Conservation (phyloP, 108 stramenopile genomes). For the Chaetoceros muelleri region DNA sequence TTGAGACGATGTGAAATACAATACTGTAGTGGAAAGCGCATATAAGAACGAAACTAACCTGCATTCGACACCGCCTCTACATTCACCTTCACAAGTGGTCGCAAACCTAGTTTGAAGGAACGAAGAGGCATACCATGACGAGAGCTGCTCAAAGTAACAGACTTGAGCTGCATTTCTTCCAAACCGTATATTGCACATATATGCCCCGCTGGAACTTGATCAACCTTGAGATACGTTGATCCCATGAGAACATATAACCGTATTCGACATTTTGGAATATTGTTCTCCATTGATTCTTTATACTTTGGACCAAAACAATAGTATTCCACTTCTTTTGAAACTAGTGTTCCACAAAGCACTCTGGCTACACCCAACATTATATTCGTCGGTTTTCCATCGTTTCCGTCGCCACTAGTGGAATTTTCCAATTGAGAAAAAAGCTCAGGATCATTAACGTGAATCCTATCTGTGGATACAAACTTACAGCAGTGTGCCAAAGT, state of each 20-base stretch:
- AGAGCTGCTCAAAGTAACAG: constrained; percentile 54
- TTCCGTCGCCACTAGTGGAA: not conserved
- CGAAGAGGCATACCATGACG: constrained; percentile 56
- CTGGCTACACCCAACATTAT: constrained; percentile 72
- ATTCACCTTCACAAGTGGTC: constrained; percentile 84
- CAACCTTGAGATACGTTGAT: constrained; percentile 64
- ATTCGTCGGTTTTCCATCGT: not conserved
- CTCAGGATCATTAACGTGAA: constrained; percentile 57
- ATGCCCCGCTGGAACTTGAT: constrained; percentile 80
- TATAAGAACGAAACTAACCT: no score
- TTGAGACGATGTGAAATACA: not conserved
- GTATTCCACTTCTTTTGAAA: constrained; percentile 47
- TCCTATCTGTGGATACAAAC: constrained; percentile 45
- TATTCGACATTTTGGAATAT: constrained; percentile 29
- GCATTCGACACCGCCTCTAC: constrained; percentile 62
- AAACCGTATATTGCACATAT: constrained; percentile 77
- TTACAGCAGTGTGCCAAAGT: constrained; percentile 76
- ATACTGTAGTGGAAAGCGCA: not conserved
- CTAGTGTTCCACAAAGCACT: constrained; percentile 59
- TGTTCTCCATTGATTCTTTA: constrained; percentile 5
- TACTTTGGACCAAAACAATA: constrained; percentile 71
- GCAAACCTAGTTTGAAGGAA: constrained; percentile 57
- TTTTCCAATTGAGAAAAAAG: constrained; percentile 9
- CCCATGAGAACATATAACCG: constrained; percentile 79
- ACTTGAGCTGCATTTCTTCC: constrained; percentile 74